Percentiles rank a stretch among this genome's conserved stretches.
phyloP scores from a whole-genome alignment of 202 grass and related monocot genomes.

The Cymbopogon flexuosus region DNA sequence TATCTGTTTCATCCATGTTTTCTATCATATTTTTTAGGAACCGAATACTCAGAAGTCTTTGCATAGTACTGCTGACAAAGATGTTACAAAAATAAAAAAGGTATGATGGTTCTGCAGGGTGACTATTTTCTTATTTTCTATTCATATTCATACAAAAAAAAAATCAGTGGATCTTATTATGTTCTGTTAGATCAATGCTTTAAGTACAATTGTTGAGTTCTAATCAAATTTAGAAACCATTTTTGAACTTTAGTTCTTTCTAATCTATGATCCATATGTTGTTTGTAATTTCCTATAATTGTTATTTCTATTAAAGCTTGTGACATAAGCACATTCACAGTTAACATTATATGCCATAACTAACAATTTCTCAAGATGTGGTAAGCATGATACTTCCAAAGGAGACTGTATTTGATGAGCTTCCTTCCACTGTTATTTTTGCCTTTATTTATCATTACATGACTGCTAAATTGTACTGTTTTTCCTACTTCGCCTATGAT shows the following conservation, averaged over 20 bases:
- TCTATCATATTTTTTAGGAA: conserved; percentile 40
- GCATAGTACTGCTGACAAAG: conserved; percentile 53
- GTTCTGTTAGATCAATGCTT: neutral
- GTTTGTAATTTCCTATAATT: conserved; percentile 18
- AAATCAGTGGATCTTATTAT: neutral
- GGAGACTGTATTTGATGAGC: neutral
- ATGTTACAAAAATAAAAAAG: conserved; percentile 55
- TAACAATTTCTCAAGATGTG: conserved; percentile 9
- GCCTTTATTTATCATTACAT: neutral
- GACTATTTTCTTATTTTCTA: conserved; percentile 14
- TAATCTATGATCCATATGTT: neutral
- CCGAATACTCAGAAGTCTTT: conserved; percentile 50
- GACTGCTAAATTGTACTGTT: neutral
- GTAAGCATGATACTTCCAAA: neutral
- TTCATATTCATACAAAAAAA: conserved; percentile 5
- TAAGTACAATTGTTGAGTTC: neutral
- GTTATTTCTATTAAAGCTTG: neutral
- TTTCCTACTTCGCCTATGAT: neutral
- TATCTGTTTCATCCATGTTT: conserved; percentile 24
- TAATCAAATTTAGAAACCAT: neutral
- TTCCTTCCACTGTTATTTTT: neutral
- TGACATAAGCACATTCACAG: conserved; percentile 1
- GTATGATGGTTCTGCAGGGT: conserved; percentile 28
- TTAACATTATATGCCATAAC: neutral
- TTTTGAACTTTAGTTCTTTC: neutral